Conservation (phyloP, 1,284 basidiomycete genomes). For the Rhodotorula sp. region DNA sequence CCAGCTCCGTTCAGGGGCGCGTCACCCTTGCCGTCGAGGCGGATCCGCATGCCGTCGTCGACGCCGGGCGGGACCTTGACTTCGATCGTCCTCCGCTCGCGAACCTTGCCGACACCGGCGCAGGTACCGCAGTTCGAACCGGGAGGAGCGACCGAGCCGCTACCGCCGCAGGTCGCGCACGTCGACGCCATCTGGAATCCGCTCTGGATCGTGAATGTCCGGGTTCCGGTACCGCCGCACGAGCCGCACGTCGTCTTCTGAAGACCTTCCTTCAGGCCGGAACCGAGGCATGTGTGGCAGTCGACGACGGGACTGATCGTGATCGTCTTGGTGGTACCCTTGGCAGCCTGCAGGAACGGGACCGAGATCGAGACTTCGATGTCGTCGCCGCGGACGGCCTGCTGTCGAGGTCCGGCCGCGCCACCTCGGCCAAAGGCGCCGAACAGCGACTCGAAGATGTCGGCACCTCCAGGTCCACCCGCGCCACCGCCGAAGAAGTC, state of each 20-base stretch:
- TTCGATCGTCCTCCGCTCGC: conserved; percentile 72
- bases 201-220: conserved; percentile 86
- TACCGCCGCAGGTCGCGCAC: conserved; percentile 80
- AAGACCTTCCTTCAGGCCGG: conserved; percentile 81
- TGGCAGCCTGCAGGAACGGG: conserved; percentile 89
- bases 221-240: conserved; percentile 84
- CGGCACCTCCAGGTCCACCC: conserved; percentile 55
- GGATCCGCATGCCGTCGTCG: conserved; percentile 94
- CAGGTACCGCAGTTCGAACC: conserved; percentile 78
- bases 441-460: conserved; percentile 88
- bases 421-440: conserved; percentile 53
- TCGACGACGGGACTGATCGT: conserved; percentile 78
- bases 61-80: conserved; percentile 88
- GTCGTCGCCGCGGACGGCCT: conserved; percentile 68
- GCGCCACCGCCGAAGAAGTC: conserved; percentile 62
- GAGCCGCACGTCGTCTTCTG: conserved; percentile 76
- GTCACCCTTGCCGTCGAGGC: conserved; percentile 81
- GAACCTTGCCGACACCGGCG: conserved; percentile 83
- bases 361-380: conserved; percentile 76
- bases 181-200: conserved; percentile 98
- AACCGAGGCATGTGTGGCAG: conserved; percentile 81
- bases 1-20: conserved; percentile 72
- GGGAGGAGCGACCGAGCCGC: conserved; percentile 75
- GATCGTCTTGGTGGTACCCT: conserved; percentile 77
- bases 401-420: conserved; percentile 31